phyloP scores from a whole-genome alignment of 2,329 filamentous ascomycete genomes.

The Annulohypoxylon truncatum region DNA sequence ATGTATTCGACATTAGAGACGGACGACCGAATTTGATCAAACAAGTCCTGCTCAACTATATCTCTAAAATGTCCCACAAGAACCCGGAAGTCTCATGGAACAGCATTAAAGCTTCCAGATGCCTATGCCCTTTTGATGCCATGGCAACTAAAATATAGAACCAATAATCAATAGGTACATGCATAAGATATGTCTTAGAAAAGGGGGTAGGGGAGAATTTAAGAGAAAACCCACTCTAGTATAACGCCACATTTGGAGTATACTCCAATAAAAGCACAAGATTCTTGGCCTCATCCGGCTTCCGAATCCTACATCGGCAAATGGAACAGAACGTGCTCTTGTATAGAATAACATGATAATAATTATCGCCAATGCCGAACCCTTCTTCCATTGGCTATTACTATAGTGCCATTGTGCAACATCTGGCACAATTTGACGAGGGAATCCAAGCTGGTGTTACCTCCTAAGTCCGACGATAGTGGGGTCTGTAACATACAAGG shows the following conservation, averaged over 20 bases:
- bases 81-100: no score
- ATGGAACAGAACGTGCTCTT: background rate
- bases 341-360: background rate
- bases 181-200: background rate
- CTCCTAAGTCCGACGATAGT: no score
- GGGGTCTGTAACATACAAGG: no score
- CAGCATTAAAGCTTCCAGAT: background rate
- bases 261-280: background rate
- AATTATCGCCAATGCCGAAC: background rate
- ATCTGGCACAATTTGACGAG: background rate
- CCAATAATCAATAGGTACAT: background rate
- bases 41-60: background rate
- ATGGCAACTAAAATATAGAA: background rate
- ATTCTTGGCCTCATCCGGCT: background rate
- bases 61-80: no score
- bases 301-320: background rate
- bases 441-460: background rate
- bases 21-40: background rate
- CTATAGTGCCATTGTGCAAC: background rate
- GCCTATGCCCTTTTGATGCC: background rate
- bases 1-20: background rate
- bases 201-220: background rate
- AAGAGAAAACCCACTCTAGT: background rate
- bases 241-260: background rate
- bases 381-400: background rate